A percentile compares a stretch with the other conserved stretches of the same genome.
phyloP scores from a whole-genome alignment of 2,329 filamentous ascomycete genomes.

The Hypoxylon sp. region DNA sequence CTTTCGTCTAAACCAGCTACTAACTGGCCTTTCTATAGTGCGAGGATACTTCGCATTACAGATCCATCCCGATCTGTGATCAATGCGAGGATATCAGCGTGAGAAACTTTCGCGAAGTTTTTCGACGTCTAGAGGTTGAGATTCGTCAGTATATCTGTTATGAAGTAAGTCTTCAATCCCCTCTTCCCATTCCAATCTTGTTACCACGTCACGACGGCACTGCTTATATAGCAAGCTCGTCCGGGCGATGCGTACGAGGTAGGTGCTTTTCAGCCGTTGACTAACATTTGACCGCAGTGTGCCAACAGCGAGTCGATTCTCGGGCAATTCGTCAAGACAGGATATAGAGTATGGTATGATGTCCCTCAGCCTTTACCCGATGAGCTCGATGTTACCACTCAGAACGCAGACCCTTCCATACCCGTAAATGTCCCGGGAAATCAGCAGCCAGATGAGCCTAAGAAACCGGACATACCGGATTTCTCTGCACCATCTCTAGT shows the following conservation, averaged over 20 bases:
- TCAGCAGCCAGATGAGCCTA: no score
- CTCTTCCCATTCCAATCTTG: neutral
- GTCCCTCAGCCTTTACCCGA: no score
- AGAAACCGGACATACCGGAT: neutral
- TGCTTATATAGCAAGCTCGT: no score
- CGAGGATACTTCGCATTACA: slow-evolving; percentile 17
- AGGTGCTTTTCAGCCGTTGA: neutral
- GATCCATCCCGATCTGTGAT: slow-evolving; percentile 10
- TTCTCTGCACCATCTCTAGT: slow-evolving; percentile 1
- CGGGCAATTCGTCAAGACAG: neutral
- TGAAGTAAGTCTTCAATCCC: neutral
- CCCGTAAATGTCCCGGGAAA: no score
- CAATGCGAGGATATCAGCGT: slow-evolving; percentile 2
- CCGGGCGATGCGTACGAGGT: no score
- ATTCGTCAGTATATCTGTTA: slow-evolving; percentile 19
- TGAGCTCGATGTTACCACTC: no score
- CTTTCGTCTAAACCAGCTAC: neutral
- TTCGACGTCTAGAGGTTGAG: neutral
- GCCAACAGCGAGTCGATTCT: neutral
- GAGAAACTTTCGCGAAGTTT: neutral
- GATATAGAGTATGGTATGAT: slow-evolving; percentile 3
- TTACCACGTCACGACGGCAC: no score
- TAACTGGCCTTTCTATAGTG: neutral
- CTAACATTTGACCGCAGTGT: neutral
- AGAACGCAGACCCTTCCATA: no score